Base-by-base conservation (phyloP, 768 basidiomycete species). In the Clavulina sp. region DNA sequence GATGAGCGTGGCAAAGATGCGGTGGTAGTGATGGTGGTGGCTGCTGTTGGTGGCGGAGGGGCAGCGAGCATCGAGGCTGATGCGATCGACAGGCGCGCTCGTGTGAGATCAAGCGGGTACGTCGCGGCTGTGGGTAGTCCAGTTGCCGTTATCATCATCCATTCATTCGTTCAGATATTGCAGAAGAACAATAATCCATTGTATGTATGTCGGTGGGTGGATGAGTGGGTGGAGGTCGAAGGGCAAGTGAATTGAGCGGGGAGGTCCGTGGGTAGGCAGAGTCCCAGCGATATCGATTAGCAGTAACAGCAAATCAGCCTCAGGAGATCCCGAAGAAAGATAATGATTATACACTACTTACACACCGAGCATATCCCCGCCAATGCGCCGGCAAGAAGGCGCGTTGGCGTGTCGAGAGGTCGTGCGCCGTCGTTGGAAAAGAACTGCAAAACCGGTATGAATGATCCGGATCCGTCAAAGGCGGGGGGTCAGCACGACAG, bases 341-440 rank as follows among this genome's bases (percentile, higher is more conserved):
- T 19, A 38, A 7, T 38, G n/a, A n/a, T 38, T 38, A 38, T 7
- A 38, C 34, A 38, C 34, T 7, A 76, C 84, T 61, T 60, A 89
- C 89, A 85, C 56, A 99, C 93, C 54, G 88, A 91, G 5, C 85
- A 84, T 56, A 97, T 85, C 26, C 93, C 93, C 48, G 93, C 93
- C 9, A 93, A 67, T 19, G 88, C 89, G 56, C 93, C 93, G 51
- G 85, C 80, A 1, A 77, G 69, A 38, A 99, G 69, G 52, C 93
- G 76, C 57, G 82, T 81, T 1, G 84, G 84, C 40, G 92, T 96
- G 66, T 95, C 88, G 18, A 99, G 73, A 57, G 81, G 74, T 61
- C 69, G 78, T 9, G 77, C 69, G 13, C 88, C 83, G 60, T 76
- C 68, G 32, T 63, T 61, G 21, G 81, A 78, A 66, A 93, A 82